Evolutionary conservation across 768 basidiomycete species (phyloP).

Genomic region (Serpula lacrymans): DNA sequence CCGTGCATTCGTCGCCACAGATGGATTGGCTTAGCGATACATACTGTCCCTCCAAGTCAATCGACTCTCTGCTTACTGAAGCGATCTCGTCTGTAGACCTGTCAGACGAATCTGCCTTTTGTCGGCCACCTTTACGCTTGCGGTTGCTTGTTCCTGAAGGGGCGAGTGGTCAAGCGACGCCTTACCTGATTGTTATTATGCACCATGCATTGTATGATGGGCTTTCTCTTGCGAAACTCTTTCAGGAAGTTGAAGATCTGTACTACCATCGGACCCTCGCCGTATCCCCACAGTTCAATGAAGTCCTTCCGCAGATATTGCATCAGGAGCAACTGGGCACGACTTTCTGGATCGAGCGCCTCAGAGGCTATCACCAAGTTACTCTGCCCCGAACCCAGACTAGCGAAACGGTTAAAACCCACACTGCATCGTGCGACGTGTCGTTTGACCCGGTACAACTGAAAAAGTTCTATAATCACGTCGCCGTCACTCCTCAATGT

Average conservation of each 20-base stretch:
- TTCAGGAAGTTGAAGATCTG: constrained; percentile 27
- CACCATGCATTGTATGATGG: constrained; percentile 51
- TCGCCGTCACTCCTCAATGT: constrained; percentile 34
- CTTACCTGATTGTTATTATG: constrained; percentile 35
- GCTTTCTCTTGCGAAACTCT: constrained; percentile 34
- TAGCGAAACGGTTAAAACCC: constrained; percentile 12
- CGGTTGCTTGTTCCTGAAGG: constrained; percentile 10
- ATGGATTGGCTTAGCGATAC: constrained; percentile 22
- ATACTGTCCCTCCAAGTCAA: constrained; percentile 4
- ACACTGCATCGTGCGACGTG: constrained; percentile 10
- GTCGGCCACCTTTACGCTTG: constrained; percentile 30
- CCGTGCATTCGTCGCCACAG: constrained; percentile 18
- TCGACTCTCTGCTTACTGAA: constrained; percentile 11
- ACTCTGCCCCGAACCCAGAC: constrained; percentile 14
- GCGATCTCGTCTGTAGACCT: constrained; percentile 13
- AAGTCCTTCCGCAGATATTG: constrained; percentile 34
- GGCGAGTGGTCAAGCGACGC: background rate
- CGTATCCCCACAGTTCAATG: constrained; percentile 30
- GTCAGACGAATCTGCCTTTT: constrained; percentile 19
- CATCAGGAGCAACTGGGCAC: constrained; percentile 36
- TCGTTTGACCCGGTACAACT: constrained; percentile 9
- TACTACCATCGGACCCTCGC: constrained; percentile 22
- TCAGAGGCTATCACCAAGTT: constrained; percentile 20
- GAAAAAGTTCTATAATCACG: constrained; percentile 13
- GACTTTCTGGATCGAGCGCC: constrained; percentile 33